Evolutionary conservation across 768 basidiomycete genomes (phyloP), one percentile per base, ranked within the genome.

Genomic region (Fistulinella prunicolor): DNA sequence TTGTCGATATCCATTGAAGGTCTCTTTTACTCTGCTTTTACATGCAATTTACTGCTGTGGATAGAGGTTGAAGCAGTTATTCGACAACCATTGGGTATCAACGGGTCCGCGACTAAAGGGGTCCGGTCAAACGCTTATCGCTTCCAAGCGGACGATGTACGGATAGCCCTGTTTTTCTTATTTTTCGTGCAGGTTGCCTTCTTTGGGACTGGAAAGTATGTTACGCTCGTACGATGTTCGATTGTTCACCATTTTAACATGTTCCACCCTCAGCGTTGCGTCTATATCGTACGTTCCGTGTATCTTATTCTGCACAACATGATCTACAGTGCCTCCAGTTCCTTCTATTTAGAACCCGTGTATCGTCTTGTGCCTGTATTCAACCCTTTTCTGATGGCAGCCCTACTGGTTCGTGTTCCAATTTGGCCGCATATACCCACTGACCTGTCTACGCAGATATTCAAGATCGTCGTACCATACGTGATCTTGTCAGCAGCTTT

Each of bases 121-220:
- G 85, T 34, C 90, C 91, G 3, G 90, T 93, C 7, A 93, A 91
- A 40, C 12, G 54, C 55, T 19, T 78, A 80, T 56, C 57, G 62
- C n/a, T 79, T 83, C 61, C 73, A 69, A 51, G 64, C 67, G 30
- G 84, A 85, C 32, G 85, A 90, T 49, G 63, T 90, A 13, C 70
- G 90, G 41, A 82, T 87, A 44, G 88, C 85, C 1, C 53, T 92
- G 19, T 88, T 90, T 63, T 92, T 92, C 68, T 66, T 94, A 50
- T 89, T 89, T 64, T 90, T 93, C 55, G 84, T 92, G 7, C 90
- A 94, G 57, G 79, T 89, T 34, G 90, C 83, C 3, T 92, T 91
- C 66, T 91, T 90, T 60, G 89, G 89, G 8, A 88, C 81, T 32
- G 87, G 87, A 71, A 89, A 87, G 85, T 86, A 68, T 56, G 86